Evolutionary conservation across 2,329 filamentous ascomycete genomes (phyloP).

Genomic region (Lizonia empirigonia): DNA sequence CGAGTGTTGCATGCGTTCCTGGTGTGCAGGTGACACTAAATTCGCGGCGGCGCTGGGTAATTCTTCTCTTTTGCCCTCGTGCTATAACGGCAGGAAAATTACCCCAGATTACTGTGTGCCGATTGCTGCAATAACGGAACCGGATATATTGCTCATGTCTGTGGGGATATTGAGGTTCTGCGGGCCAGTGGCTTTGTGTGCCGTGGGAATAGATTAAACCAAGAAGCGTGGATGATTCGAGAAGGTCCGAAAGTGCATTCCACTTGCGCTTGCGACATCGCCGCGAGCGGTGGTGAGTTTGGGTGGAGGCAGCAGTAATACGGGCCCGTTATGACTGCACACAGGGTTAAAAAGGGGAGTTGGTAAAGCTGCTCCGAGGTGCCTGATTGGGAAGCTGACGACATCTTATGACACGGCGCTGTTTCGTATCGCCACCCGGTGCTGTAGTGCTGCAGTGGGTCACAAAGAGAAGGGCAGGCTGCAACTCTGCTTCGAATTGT

Average conservation of each 20-base stretch:
- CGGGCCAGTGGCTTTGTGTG: conserved; percentile 24
- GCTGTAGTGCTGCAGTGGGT: conserved; percentile 35
- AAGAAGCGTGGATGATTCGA: conserved; percentile 43
- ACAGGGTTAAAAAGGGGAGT: conserved; percentile 20
- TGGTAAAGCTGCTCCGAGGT: conserved; percentile 19
- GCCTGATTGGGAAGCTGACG: conserved; percentile 34
- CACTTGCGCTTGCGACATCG: conserved; percentile 10
- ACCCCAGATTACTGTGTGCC: conserved; percentile 33
- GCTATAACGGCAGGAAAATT: conserved; percentile 31
- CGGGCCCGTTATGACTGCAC: conserved; percentile 24
- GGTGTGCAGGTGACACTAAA: conserved; percentile 28
- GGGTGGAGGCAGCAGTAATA: conserved; percentile 32
- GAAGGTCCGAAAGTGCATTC: conserved; percentile 22
- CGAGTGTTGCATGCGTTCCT: conserved; percentile 22
- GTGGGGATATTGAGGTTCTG: conserved; percentile 38
- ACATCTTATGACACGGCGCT: conserved; percentile 38
- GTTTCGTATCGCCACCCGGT: conserved; percentile 38
- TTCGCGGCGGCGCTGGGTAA: conserved; percentile 24
- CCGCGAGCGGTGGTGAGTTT: conserved; percentile 10
- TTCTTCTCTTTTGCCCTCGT: conserved; percentile 27
- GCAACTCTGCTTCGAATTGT: conserved; percentile 11
- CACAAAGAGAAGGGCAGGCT: conserved; percentile 20
- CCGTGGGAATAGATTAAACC: conserved; percentile 41
- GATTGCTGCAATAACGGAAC: conserved; percentile 35
- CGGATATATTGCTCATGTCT: conserved; percentile 38